Percentiles rank a stretch among this genome's conserved stretches.
These are phyloP conservation scores for Neurospora sp. DNA, from an alignment of 495 filamentous ascomycete species.

Conservation along the genomic window DNA sequence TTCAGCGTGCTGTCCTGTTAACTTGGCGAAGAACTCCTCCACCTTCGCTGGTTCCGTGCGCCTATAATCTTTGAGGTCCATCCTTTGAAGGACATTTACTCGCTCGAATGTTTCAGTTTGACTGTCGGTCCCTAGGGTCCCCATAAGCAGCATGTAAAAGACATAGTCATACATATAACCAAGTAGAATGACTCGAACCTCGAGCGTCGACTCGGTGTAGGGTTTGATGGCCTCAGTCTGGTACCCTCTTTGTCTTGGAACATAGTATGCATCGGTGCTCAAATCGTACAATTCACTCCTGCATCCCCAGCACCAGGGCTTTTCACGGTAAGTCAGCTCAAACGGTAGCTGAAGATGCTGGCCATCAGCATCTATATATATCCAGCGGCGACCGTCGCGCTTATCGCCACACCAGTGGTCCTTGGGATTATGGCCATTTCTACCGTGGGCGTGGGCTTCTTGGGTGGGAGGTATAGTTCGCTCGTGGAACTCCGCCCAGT, in stretches of 20 bases:
- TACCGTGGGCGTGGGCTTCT: neutral
- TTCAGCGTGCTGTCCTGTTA: neutral
- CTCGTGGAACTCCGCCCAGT: neutral
- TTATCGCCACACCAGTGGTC: rapidly evolving
- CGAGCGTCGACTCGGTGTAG: neutral
- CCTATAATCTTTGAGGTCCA: no score
- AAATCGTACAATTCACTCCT: no score
- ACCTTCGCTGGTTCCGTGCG: no score
- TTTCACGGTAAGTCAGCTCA: rapidly evolving
- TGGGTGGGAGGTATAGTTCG: neutral
- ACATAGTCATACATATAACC: rapidly evolving
- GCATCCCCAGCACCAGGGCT: neutral
- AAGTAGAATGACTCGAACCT: neutral
- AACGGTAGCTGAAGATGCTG: neutral
- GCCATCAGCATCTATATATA: neutral
- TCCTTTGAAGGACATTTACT: neutral
- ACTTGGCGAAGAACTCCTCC: neutral
- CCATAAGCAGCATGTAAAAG: neutral
- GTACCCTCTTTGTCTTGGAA: neutral
- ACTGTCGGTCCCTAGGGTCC: rapidly evolving
- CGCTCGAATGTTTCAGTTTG: neutral
- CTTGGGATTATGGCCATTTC: neutral
- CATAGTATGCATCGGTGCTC: neutral
- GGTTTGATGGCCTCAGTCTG: neutral
- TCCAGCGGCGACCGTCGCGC: neutral